phyloP scores from a whole-genome alignment of 164 flowering plant species.

The Chimonanthus salicifolius region DNA sequence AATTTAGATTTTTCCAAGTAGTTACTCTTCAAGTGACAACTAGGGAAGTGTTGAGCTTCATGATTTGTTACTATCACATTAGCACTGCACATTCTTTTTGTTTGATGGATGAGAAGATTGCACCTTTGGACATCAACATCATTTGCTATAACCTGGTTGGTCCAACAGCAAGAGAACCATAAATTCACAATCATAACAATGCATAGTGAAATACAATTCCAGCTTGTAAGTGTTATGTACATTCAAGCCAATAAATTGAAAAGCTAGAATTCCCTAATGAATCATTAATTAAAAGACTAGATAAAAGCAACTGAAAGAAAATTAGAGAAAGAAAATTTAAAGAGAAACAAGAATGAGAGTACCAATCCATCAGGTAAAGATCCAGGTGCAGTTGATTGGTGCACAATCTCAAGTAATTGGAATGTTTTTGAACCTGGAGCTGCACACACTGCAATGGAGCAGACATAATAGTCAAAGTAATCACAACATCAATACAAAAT shows the following conservation, averaged over 20 bases:
- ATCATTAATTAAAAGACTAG: neutral
- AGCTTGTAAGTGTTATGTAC: neutral
- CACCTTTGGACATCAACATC: slow-evolving; percentile 94
- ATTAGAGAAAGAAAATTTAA: neutral
- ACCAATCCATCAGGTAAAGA: slow-evolving; percentile 89
- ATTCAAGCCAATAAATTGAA: neutral
- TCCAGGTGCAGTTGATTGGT: slow-evolving; percentile 57
- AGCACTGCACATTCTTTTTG: slow-evolving; percentile 97
- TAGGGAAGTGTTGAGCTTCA: slow-evolving; percentile 97
- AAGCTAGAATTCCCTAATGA: neutral
- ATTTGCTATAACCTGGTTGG: slow-evolving; percentile 78
- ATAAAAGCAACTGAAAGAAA: slow-evolving; percentile 1
- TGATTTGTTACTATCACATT: slow-evolving; percentile 95
- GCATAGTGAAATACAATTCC: neutral
- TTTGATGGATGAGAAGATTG: slow-evolving; percentile 97
- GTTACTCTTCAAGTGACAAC: slow-evolving; percentile 51
- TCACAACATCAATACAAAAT: neutral
- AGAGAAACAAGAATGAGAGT: neutral
- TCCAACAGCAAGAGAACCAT: slow-evolving; percentile 10
- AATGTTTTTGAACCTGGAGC: slow-evolving; percentile 99
- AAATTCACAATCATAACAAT: neutral
- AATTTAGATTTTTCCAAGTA: slow-evolving; percentile 18
- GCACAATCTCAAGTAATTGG: slow-evolving; percentile 91
- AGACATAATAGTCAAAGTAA: slow-evolving; percentile 10
- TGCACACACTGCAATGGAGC: slow-evolving; percentile 84